Evolutionary conservation across 768 basidiomycete species (phyloP), one percentile per base, ranked within the genome.

Genomic region (Suillus decipiens): DNA sequence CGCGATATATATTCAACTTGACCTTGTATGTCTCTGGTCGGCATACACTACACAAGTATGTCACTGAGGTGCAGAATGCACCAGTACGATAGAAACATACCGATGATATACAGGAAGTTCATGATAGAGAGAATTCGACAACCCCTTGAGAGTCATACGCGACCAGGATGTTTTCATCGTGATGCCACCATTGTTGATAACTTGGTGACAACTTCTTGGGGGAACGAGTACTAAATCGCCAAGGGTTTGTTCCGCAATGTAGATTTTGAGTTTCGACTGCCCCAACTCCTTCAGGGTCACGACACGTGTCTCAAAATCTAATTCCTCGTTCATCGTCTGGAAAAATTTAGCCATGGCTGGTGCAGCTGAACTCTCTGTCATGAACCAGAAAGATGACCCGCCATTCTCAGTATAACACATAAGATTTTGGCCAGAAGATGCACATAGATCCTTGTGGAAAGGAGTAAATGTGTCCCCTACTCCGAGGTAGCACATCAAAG

Each of bases 111-210:
- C 82, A 0, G 90, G 90, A 39, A 95, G 79, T 66, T 95, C 93
- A 50, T 89, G 83, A 68, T 85, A 82, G 37, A 89, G 78, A 3
- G 92, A 89, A 0, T 80, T 77, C 45, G 73, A 71, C 15, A 92
- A 72, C 4, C 90, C 88, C 54, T 76, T 71, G 33, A 89, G 68
- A 8, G 90, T 89, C 91, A 95, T 93, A 53, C 93, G 80, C 1
- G 92, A 93, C 93, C 93, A 95, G 1, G 90, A 89, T 5, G 87
- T 86, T 75, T 95, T 95, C 72, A 93, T 79, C 0, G 90, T 92
- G 28, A 95, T 81, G 14, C 93, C 92, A 28, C 93, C 90, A 55
- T 78, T 77, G 67, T 95, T 95, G 31, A 94, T 81, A 4, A 93
- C 92, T 71, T 95, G 93, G 74, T 95, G 93, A 61, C 88, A 91